These are phyloP conservation scores for Pyrenochaeta sp. DNA, from an alignment of 2,329 filamentous ascomycete genomes.

Conservation along the genomic window DNA sequence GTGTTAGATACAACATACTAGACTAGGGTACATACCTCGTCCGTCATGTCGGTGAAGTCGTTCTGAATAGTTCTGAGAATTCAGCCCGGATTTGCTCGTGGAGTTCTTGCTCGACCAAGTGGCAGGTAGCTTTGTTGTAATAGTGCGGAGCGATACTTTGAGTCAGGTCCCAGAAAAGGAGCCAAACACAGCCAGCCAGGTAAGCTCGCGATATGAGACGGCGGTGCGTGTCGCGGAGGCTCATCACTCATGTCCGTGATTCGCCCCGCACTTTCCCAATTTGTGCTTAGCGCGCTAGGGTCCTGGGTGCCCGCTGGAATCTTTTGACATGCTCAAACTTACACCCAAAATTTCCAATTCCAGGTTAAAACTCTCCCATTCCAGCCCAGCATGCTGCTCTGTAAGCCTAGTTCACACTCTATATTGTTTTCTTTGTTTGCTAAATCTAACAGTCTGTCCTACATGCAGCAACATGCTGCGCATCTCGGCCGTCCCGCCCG, in stretches of 20 bases:
- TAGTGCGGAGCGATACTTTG: too few relatives aligned
- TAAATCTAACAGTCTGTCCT: conserved; percentile 69
- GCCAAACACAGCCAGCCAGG: conserved; percentile 14
- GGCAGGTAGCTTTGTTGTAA: too few relatives aligned
- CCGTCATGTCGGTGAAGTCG: too few relatives aligned
- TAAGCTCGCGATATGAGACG: conserved; percentile 24
- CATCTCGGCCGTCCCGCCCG: conserved; percentile 62
- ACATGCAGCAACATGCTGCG: conserved; percentile 85
- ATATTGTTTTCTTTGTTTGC: neutral
- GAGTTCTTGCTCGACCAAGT: too few relatives aligned
- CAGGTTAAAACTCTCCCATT: conserved; percentile 7
- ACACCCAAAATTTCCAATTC: neutral
- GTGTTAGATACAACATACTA: neutral
- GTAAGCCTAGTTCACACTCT: conserved; percentile 54
- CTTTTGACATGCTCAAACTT: conserved; percentile 24
- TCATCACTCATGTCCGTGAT: conserved; percentile 16
- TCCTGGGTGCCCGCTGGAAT: conserved; percentile 39
- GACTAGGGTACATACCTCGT: conserved; percentile 36
- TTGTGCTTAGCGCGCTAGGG: conserved; percentile 24
- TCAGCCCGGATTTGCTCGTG: too few relatives aligned
- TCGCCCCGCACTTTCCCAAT: conserved; percentile 37
- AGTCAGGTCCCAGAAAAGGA: neutral
- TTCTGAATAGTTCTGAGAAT: too few relatives aligned
- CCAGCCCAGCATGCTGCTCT: conserved; percentile 66
- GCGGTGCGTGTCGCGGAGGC: conserved; percentile 19